Percentiles rank a stretch among this genome's conserved stretches.
Evolutionary conservation across 2,329 filamentous ascomycete species (phyloP).

Genomic region (Cordyceps tenuipes): DNA sequence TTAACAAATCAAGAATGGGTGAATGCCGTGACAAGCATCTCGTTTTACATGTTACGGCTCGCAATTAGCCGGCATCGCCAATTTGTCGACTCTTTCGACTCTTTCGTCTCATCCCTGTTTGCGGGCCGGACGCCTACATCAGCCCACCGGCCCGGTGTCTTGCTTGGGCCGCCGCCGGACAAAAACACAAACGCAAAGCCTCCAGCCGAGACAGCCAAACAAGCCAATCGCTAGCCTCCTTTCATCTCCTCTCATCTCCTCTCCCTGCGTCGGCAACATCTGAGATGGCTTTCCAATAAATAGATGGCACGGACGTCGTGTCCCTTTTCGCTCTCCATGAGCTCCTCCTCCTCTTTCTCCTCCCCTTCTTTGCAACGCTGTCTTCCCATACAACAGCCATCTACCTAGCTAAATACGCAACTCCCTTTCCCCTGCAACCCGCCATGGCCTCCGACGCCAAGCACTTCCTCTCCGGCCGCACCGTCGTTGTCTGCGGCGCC

Average conservation of each 20-base stretch:
- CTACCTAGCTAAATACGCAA: background rate
- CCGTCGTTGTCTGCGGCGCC: constrained; percentile 29
- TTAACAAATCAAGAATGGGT: too few species aligned
- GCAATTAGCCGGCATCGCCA: too few species aligned
- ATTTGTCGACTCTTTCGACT: too few species aligned
- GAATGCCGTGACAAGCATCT: too few species aligned
- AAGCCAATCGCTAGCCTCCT: background rate
- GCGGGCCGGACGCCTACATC: background rate
- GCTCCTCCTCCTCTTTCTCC: background rate
- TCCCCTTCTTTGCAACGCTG: background rate
- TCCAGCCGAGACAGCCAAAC: background rate
- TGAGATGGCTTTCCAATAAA: background rate
- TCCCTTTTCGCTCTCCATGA: background rate
- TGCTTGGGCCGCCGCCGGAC: background rate
- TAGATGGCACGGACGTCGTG: background rate
- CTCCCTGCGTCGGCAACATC: background rate
- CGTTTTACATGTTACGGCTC: too few species aligned
- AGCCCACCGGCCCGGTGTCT: background rate
- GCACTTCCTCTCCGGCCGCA: constrained; percentile 25
- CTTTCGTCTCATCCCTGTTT: too few species aligned
- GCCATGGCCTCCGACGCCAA: background rate
- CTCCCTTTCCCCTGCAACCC: background rate
- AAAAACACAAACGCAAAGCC: background rate
- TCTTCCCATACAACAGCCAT: background rate
- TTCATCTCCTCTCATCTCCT: too few species aligned